A percentile compares a stretch with the other conserved stretches of the same genome.
Conservation (phyloP, 331 rosid species). For the Quercus tomentella region DNA sequence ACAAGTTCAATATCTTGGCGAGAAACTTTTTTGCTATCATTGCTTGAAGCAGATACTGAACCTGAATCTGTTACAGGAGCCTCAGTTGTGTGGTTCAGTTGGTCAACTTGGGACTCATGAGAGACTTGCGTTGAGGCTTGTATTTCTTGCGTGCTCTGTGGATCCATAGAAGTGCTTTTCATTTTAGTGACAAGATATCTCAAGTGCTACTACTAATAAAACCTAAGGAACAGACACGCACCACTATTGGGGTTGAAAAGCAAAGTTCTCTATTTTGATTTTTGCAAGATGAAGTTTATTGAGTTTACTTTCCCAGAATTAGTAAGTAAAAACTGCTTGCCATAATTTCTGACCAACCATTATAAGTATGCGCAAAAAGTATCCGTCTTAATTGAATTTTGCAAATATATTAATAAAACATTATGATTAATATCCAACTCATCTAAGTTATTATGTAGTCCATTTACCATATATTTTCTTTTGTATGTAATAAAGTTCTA, state of each 20-base stretch:
- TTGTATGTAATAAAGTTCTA: too few relatives aligned
- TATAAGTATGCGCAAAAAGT: background rate
- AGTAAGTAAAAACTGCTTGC: background rate
- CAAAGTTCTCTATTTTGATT: background rate
- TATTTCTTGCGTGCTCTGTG: constrained; percentile 63
- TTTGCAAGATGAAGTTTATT: background rate
- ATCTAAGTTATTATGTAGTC: background rate
- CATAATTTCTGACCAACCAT: background rate
- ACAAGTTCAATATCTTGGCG: constrained; percentile 98
- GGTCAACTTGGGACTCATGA: constrained; percentile 74
- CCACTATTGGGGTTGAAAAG: background rate
- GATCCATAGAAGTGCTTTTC: constrained; percentile 18
- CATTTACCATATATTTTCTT: background rate
- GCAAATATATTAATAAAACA: background rate
- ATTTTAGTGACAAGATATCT: constrained; percentile 16
- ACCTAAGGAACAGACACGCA: background rate
- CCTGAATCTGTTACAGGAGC: constrained; percentile 81
- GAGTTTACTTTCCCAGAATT: background rate
- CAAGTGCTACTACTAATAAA: background rate
- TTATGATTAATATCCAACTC: background rate
- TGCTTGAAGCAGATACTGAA: constrained; percentile 79
- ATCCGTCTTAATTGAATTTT: background rate
- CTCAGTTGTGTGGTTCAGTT: constrained; percentile 59
- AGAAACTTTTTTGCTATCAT: constrained; percentile 85
- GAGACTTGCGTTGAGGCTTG: constrained; percentile 73